Base-by-base conservation (phyloP, 352 stramenopile species). In the Globisporangium solare region DNA sequence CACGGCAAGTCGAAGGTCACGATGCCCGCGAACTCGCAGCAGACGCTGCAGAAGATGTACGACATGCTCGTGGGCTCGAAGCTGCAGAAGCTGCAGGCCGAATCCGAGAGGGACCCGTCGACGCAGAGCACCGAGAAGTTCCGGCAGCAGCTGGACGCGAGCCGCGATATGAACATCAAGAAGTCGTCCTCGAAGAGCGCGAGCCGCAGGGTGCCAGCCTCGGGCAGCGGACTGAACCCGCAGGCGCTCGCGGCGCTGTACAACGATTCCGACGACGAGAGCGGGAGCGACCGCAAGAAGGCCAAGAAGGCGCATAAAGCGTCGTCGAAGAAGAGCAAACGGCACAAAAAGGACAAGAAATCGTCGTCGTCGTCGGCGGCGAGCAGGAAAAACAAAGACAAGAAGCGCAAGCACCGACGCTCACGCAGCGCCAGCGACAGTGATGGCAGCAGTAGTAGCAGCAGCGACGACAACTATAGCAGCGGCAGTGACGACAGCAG, bases 1-100 rank as follows among this genome's bases (percentile, higher is more conserved):
- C 68, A 88, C 60, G 81, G 78, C 32, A 76, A 76, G n/a, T 89
- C 74, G 24, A 37, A 43, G 5, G 58, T 69, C 35, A 63, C 79
- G 18, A 67, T 74, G 57, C 74, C 68, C 32, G 59, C 50, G 13
- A 81, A 86, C 58, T 67, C 78, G 31, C 66, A 87, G 61, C 69
- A 74, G 12, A 91, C 79, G 49, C 63, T 91, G 27, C 60, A 86
- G 60, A 91, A 91, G 58, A 88, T 91, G 58, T 91, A 89, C 64
- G 79, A 91, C 50, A 56, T 84, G 63, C 67, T 89, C 35, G 76
- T 91, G 18, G 73, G 73, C 10, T 67, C 73, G 21, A 88, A 91
- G 58, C 60, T 91, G 20, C 71, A 86, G 61, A 89, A 87, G 61
- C 75, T 91, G 37, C 73, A 88, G 64, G 76, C 73, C 10, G 74